Evolutionary conservation across 1,284 basidiomycete species (phyloP).

Genomic region (Fomitopsis palustris): DNA sequence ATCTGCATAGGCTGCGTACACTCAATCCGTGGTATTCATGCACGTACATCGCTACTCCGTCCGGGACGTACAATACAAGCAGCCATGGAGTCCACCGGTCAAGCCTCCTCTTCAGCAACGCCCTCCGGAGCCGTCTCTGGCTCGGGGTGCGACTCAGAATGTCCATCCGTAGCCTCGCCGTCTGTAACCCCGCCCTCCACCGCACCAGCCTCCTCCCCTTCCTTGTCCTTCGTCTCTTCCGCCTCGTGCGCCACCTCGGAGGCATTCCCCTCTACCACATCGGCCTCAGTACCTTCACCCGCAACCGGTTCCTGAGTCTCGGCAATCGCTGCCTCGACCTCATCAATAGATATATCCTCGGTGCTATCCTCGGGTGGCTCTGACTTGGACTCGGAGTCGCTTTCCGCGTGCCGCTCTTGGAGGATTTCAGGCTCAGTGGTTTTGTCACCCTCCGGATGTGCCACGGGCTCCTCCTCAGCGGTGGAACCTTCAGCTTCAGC

Average conservation of each 20-base stretch:
- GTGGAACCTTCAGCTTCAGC: background rate
- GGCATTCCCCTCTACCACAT: background rate
- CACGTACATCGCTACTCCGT: background rate
- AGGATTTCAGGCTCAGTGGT: background rate
- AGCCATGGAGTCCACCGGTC: background rate
- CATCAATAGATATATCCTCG: background rate
- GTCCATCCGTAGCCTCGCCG: background rate
- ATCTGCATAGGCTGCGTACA: too few species aligned
- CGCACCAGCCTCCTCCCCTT: background rate
- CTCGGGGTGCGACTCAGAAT: background rate
- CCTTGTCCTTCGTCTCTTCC: background rate
- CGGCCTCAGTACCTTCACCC: background rate
- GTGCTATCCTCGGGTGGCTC: background rate
- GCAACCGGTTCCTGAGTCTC: background rate
- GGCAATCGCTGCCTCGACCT: background rate
- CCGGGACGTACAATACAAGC: background rate
- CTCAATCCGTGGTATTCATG: background rate
- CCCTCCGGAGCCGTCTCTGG: background rate
- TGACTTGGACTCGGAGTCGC: background rate
- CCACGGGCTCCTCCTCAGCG: background rate
- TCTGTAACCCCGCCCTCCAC: background rate
- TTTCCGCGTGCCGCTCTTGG: slow-evolving; percentile 1
- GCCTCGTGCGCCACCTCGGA: background rate
- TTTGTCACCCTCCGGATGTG: background rate
- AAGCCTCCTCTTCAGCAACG: background rate